Evolutionary conservation across 345 rosid genomes (phyloP), one percentile per base, ranked within the genome.

Genomic region (Ceriops zippeliana): DNA sequence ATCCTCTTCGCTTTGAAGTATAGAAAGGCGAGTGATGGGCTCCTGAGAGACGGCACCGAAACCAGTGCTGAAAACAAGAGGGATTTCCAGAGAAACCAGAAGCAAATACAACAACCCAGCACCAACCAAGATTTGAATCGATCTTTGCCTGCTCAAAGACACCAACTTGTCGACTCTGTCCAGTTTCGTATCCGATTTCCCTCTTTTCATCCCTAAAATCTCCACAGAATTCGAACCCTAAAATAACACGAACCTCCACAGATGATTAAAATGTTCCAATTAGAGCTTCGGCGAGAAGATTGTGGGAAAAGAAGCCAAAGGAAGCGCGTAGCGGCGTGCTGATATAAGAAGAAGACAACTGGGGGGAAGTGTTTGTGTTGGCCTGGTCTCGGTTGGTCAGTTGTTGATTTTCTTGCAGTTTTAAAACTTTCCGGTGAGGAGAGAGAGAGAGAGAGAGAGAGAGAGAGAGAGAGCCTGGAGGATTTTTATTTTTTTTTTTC

Each of bases 11-110:
- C 72, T 85, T 15, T 82, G 78, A 77, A 90, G 96, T 54, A 60
- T 66, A 34, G 71, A 80, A 49, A 76, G 78, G 16, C 82, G 86
- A 31, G 88, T 59, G 3, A 84, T 57, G 49, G 85, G 57, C 34
- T 87, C 96, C 46, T 74, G 81, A 42, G 92, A 77, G 34, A 83
- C 67, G 22, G 88, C 71, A 56, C 70, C 66, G 34, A 85, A 70
- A 62, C 84, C 84, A 19, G 92, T 73, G 49, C 71, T 78, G 80
- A 87, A 89, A 1, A 91, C 89, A 62, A 86, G 81, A 5, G 99
- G 99, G 75, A 95, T 85, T 76, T 91, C 97, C 6, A 91, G 69
- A n/a, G 93, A 80, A 58, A 91, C 91, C 52, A 89, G 62, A 16
- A 90, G 58, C 0, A 90, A 38, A 54, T 95, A 95, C 49, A 90